These are phyloP conservation scores for Wickerhamiella pararugosa DNA, from an alignment of 1,139 yeast genomes.

Conservation along the genomic window DNA sequence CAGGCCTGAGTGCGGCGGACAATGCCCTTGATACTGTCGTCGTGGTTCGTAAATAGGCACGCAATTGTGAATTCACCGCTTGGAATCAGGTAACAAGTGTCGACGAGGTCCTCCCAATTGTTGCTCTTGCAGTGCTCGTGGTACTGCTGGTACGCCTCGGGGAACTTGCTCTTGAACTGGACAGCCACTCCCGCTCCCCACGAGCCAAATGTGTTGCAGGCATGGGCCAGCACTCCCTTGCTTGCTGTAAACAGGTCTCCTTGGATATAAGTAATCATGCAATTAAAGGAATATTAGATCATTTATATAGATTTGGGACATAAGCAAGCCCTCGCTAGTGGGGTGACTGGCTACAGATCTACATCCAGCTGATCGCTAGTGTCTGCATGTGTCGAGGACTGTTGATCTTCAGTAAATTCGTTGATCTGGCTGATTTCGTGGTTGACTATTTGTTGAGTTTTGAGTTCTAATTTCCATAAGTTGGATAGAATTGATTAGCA, in stretches of 20 bases:
- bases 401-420: too few species aligned
- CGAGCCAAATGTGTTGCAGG: slow-evolving; percentile 62
- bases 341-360: too few species aligned
- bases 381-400: too few species aligned
- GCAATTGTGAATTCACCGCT: slow-evolving; percentile 32
- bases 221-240: slow-evolving; percentile 41
- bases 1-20: slow-evolving; percentile 36
- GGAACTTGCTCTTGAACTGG: slow-evolving; percentile 35
- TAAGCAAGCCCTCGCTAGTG: too few species aligned
- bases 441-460: too few species aligned
- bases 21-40: slow-evolving; percentile 33
- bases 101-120: slow-evolving; percentile 30
- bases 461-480: too few species aligned
- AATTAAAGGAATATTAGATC: too few species aligned
- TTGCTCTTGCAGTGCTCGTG: slow-evolving; percentile 31
- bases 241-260: slow-evolving; percentile 44
- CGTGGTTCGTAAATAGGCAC: slow-evolving; percentile 49
- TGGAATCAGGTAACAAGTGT: slow-evolving; percentile 38
- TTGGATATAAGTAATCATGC: slow-evolving; percentile 32
- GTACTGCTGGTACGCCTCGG: slow-evolving; percentile 37
- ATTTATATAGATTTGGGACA: too few species aligned
- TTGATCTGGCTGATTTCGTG: too few species aligned
- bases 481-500: too few species aligned
- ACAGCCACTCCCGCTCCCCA: slow-evolving; percentile 84
- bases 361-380: too few species aligned